Evolutionary conservation across 140 eudicot species (phyloP).

Genomic region (Bidens hawaiensis): DNA sequence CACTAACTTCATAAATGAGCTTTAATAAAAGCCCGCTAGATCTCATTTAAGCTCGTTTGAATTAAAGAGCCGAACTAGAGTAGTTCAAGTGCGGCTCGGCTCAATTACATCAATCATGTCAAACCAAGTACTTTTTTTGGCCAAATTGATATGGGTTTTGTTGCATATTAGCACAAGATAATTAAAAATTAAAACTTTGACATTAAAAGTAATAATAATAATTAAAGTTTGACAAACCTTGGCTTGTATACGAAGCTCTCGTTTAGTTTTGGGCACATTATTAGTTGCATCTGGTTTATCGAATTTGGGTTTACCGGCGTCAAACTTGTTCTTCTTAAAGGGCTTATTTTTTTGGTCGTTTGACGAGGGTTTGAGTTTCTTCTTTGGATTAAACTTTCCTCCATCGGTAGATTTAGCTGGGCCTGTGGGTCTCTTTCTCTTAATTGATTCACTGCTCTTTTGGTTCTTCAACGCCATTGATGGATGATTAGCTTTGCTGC

Average conservation of each 20-base stretch:
- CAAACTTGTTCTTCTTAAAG: constrained; percentile 32
- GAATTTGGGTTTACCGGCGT: constrained; percentile 28
- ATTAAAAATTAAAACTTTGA: neutral
- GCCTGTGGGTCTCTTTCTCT: constrained; percentile 40
- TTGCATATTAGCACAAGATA: neutral
- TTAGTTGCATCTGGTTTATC: constrained; percentile 26
- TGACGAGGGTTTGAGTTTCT: constrained; percentile 40
- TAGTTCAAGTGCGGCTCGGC: too few relatives aligned
- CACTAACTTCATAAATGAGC: too few relatives aligned
- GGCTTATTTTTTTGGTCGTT: constrained; percentile 30
- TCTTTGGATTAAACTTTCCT: constrained; percentile 26
- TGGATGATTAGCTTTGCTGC: constrained; percentile 5
- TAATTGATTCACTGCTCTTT: constrained; percentile 31
- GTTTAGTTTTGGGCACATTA: constrained; percentile 41
- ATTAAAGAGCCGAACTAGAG: too few relatives aligned
- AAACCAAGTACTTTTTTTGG: neutral
- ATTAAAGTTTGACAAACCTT: constrained; percentile 32
- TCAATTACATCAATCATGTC: too few relatives aligned
- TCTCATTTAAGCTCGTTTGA: too few relatives aligned
- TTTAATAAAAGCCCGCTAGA: too few relatives aligned
- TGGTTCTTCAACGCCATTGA: constrained; percentile 65
- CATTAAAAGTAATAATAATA: too few relatives aligned
- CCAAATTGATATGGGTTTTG: neutral
- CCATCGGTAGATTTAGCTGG: constrained; percentile 27
- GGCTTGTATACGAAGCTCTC: constrained; percentile 48